Conservation (phyloP, 805 yeast species). For the Zygosaccharomyces gambellarensis region DNA sequence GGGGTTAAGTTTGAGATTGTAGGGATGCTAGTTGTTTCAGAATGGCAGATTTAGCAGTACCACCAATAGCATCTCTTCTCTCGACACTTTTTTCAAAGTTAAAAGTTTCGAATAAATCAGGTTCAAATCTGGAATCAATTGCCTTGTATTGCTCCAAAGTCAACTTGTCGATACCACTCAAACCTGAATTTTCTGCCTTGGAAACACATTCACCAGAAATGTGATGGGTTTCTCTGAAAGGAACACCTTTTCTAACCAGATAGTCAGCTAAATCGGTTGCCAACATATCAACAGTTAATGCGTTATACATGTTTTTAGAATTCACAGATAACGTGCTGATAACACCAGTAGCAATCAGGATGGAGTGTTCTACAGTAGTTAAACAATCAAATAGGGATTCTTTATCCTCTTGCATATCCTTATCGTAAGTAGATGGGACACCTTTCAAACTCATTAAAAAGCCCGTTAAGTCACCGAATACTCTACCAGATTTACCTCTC, state of each 20-base stretch:
- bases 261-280: slow-evolving; percentile 99
- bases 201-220: slow-evolving; percentile 98
- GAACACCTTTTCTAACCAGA: slow-evolving; percentile 95
- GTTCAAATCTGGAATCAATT: slow-evolving; percentile 75
- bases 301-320: slow-evolving; percentile 71
- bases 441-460: slow-evolving; percentile 94
- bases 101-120: slow-evolving; percentile 80
- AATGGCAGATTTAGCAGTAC: slow-evolving; percentile 92
- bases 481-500: slow-evolving; percentile 97
- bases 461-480: slow-evolving; percentile 90
- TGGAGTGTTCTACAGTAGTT: slow-evolving; percentile 88
- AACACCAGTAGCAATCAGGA: slow-evolving; percentile 93
- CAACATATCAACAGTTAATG: slow-evolving; percentile 97
- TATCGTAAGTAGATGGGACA: slow-evolving; percentile 96
- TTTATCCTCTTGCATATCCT: slow-evolving; percentile 98
- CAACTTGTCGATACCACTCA: slow-evolving; percentile 83
- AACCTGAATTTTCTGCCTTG: slow-evolving; percentile 69
- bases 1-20: slow-evolving; percentile 25
- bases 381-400: slow-evolving; percentile 95
- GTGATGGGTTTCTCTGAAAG: slow-evolving; percentile 98
- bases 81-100: slow-evolving; percentile 92
- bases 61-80: slow-evolving; percentile 94
- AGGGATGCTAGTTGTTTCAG: slow-evolving; percentile 54
- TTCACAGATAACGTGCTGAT: slow-evolving; percentile 77
- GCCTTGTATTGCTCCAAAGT: slow-evolving; percentile 68